These are phyloP conservation scores for Phialemoniopsis sp. DNA, from an alignment of 2,329 filamentous ascomycete genomes.

Conservation along the genomic window DNA sequence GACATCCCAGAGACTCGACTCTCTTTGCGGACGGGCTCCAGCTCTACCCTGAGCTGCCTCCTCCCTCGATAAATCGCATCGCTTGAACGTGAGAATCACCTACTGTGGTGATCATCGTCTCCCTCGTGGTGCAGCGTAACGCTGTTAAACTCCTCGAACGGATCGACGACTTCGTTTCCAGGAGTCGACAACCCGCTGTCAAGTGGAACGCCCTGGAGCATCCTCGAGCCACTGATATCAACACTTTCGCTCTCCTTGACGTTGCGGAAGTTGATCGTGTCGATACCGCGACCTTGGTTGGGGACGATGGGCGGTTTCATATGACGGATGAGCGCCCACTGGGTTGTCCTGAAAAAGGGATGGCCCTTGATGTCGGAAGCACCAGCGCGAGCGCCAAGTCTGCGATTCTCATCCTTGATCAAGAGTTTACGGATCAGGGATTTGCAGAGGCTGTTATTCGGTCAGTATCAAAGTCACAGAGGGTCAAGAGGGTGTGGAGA, in stretches of 20 bases:
- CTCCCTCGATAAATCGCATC: too few relatives aligned
- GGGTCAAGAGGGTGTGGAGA: not conserved
- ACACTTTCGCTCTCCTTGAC: constrained; percentile 97
- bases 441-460: constrained; percentile 74
- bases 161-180: constrained; percentile 73
- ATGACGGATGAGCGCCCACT: constrained; percentile 95
- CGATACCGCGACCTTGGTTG: constrained; percentile 81
- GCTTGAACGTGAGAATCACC: too few relatives aligned
- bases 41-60: too few relatives aligned
- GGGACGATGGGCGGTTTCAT: constrained; percentile 98
- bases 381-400: constrained; percentile 87
- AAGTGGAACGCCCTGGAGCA: constrained; percentile 73
- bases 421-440: constrained; percentile 92
- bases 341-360: constrained; percentile 91
- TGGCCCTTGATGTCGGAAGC: constrained; percentile 96
- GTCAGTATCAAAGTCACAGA: constrained; percentile 4
- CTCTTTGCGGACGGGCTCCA: too few relatives aligned
- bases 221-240: constrained; percentile 65
- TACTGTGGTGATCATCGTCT: constrained; percentile 55
- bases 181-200: constrained; percentile 85
- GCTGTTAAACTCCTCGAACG: constrained; percentile 98
- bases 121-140: constrained; percentile 96
- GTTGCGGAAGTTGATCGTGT: constrained; percentile 95
- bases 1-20: too few relatives aligned
- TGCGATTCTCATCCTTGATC: constrained; percentile 95